phyloP scores from a whole-genome alignment of 768 basidiomycete species.

The Amanita inopinata region DNA sequence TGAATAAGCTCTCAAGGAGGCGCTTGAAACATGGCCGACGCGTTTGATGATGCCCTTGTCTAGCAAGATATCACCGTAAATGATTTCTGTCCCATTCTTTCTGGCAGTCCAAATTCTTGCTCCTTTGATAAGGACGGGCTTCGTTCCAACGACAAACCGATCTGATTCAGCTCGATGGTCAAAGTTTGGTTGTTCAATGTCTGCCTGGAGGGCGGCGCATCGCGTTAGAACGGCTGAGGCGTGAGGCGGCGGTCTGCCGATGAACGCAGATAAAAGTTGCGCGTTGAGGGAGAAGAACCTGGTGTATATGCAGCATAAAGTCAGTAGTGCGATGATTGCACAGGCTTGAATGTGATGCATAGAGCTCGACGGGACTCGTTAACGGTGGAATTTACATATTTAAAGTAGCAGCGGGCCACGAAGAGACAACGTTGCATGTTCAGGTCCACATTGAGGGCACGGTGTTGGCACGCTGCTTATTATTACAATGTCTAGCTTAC shows the following conservation, averaged over 20 bases:
- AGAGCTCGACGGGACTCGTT: not conserved
- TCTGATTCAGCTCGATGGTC: conserved; percentile 46
- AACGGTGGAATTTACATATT: not conserved
- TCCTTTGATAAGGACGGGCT: conserved; percentile 56
- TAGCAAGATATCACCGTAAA: conserved; percentile 58
- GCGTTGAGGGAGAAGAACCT: not conserved
- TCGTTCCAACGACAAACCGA: conserved; percentile 55
- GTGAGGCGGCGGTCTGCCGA: conserved; percentile 13
- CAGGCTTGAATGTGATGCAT: conserved; percentile 3
- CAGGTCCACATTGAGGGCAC: conserved; percentile 5
- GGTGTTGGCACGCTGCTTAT: too few relatives aligned
- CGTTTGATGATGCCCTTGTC: conserved; percentile 59
- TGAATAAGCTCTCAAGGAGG: conserved; percentile 20
- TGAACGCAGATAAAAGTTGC: not conserved
- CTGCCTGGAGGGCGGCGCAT: conserved; percentile 32
- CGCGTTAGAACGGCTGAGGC: conserved; percentile 24
- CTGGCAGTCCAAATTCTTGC: conserved; percentile 80
- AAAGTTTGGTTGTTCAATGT: conserved; percentile 41
- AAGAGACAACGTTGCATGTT: conserved; percentile 4
- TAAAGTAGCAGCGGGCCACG: not conserved
- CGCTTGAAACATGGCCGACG: conserved; percentile 36
- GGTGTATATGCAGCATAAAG: not conserved
- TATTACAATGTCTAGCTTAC: too few relatives aligned
- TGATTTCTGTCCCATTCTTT: conserved; percentile 55
- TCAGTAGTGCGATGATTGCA: not conserved